Conservation (phyloP, 345 rosid species). For the Ailanthus altissimus region DNA sequence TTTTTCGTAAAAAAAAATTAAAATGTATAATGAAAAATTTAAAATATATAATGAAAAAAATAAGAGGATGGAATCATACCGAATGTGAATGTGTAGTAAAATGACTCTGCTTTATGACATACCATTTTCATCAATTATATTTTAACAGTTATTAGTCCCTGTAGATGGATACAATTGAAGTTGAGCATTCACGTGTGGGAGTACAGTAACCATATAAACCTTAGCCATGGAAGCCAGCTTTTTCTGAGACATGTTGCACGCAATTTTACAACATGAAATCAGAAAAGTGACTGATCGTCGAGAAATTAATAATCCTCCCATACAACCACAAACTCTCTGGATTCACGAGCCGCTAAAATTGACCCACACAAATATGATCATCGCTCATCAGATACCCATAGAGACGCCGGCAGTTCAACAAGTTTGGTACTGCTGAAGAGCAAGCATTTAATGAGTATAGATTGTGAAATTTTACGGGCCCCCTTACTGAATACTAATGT, state of each 20-base stretch:
- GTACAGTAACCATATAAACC: conserved; percentile 7
- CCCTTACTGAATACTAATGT: no score
- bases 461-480: background rate
- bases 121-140: background rate
- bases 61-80: no score
- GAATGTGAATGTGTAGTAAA: no score
- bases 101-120: no score
- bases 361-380: background rate
- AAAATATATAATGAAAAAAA: no score
- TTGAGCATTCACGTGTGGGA: conserved; percentile 14
- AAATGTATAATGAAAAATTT: no score
- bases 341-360: conserved; percentile 19
- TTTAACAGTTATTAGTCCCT: background rate
- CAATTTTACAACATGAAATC: background rate
- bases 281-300: background rate
- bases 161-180: background rate
- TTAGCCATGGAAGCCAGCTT: background rate
- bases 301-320: background rate
- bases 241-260: background rate
- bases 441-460: background rate
- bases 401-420: conserved; percentile 3
- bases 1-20: no score
- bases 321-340: background rate
- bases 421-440: background rate
- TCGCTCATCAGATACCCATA: background rate